These are phyloP conservation scores for Trifolium subterraneum DNA, from an alignment of 306 rosid species.

Conservation along the genomic window DNA sequence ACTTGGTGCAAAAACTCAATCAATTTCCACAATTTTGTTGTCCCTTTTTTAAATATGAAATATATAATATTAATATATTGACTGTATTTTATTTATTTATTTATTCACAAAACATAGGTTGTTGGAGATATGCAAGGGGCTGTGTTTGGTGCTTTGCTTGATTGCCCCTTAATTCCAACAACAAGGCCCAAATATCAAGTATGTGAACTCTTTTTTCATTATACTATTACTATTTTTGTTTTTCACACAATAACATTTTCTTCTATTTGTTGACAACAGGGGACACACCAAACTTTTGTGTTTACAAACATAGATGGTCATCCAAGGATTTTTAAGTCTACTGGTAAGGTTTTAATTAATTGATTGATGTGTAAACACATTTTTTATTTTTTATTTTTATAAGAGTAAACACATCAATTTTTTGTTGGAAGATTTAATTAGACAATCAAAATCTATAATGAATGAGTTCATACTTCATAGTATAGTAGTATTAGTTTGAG, in stretches of 20 bases:
- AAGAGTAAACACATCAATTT: background rate
- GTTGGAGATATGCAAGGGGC: conserved; percentile 88
- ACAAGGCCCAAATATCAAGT: conserved; percentile 89
- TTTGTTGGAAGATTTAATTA: background rate
- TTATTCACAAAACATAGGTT: conserved; percentile 57
- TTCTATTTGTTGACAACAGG: conserved; percentile 55
- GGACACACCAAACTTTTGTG: conserved; percentile 85
- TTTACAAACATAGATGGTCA: conserved; percentile 86
- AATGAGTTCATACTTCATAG: too few species aligned
- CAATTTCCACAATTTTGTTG: too few species aligned
- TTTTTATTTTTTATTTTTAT: background rate
- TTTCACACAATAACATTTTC: background rate
- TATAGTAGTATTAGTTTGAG: too few species aligned
- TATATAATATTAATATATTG: background rate
- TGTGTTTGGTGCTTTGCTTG: conserved; percentile 89
- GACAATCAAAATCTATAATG: background rate
- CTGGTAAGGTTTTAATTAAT: conserved; percentile 63
- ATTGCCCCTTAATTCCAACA: conserved; percentile 83
- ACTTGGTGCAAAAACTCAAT: too few species aligned
- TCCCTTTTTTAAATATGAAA: too few species aligned
- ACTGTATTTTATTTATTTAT: conserved; percentile 27
- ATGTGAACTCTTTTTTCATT: conserved; percentile 35
- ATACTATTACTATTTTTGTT: background rate
- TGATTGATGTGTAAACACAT: background rate
- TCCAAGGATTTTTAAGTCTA: conserved; percentile 91